Conservation (phyloP, 257 asterid species). For the Lavandula angustifolia region DNA sequence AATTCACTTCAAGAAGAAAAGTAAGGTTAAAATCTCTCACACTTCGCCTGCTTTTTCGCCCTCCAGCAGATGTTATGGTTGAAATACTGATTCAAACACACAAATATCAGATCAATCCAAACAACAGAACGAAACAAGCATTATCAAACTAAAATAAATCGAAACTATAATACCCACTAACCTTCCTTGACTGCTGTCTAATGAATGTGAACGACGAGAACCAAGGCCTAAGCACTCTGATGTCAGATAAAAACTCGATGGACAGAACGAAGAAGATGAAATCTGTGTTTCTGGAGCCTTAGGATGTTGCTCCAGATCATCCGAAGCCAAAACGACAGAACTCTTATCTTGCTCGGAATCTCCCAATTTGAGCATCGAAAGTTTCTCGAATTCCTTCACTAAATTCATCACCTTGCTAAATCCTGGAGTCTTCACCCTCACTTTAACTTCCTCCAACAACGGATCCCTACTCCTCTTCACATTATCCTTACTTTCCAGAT, state of each 20-base stretch:
- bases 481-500: conserved; percentile 21
- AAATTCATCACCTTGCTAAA: conserved; percentile 73
- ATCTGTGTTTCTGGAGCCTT: conserved; percentile 42
- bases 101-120: conserved; percentile 27
- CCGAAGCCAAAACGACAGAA: conserved; percentile 43
- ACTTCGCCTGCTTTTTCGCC: conserved; percentile 59
- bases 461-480: conserved; percentile 69
- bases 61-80: conserved; percentile 52
- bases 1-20: background rate
- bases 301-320: conserved; percentile 45
- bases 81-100: conserved; percentile 48
- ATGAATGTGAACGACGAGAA: conserved; percentile 51
- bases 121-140: conserved; percentile 9
- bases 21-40: conserved; percentile 49
- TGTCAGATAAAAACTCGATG: conserved; percentile 68
- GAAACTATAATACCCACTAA: conserved; percentile 32
- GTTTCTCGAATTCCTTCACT: conserved; percentile 85
- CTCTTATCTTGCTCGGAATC: conserved; percentile 43
- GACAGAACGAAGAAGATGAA: conserved; percentile 65
- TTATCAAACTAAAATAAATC: background rate
- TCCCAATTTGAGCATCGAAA: conserved; percentile 45
- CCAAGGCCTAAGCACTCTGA: conserved; percentile 91
- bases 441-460: conserved; percentile 62
- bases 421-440: conserved; percentile 53
- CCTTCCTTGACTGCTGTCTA: conserved; percentile 85